phyloP scores from a whole-genome alignment of 2,329 filamentous ascomycete genomes.

The Rhynchosporium agropyri region DNA sequence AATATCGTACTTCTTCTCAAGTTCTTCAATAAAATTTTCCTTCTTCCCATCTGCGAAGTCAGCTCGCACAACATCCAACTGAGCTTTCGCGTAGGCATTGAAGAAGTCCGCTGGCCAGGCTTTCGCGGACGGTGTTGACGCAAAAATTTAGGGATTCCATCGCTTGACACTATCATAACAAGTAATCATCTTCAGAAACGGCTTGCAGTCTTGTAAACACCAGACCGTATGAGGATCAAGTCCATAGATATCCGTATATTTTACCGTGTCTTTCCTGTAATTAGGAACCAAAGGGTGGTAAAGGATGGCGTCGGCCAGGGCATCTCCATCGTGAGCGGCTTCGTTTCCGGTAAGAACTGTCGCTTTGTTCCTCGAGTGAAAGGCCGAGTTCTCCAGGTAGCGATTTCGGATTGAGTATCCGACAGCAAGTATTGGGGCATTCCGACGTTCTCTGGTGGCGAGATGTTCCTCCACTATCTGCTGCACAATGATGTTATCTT shows the following conservation, averaged over 20 bases:
- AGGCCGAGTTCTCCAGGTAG: neutral
- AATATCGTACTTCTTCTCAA: neutral
- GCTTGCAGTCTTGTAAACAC: neutral
- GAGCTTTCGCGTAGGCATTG: neutral
- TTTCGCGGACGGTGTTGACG: neutral
- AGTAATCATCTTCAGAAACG: neutral
- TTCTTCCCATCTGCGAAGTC: constrained; percentile 3
- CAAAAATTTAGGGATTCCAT: neutral
- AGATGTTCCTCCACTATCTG: neutral
- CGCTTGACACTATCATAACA: constrained; percentile 9
- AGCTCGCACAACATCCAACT: neutral
- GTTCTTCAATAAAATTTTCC: neutral
- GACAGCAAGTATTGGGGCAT: neutral
- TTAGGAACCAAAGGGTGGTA: neutral
- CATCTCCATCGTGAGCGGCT: constrained; percentile 1
- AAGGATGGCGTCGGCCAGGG: neutral
- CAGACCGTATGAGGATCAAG: neutral
- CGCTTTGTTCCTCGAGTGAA: neutral
- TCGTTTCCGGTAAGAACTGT: neutral
- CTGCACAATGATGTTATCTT: neutral
- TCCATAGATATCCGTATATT: neutral
- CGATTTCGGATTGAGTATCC: constrained; percentile 1
- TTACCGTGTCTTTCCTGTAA: neutral
- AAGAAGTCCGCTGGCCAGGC: constrained; percentile 8
- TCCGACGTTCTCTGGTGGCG: too few relatives aligned